phyloP scores from a whole-genome alignment of 768 basidiomycete species.

The Mycena vitilis region DNA sequence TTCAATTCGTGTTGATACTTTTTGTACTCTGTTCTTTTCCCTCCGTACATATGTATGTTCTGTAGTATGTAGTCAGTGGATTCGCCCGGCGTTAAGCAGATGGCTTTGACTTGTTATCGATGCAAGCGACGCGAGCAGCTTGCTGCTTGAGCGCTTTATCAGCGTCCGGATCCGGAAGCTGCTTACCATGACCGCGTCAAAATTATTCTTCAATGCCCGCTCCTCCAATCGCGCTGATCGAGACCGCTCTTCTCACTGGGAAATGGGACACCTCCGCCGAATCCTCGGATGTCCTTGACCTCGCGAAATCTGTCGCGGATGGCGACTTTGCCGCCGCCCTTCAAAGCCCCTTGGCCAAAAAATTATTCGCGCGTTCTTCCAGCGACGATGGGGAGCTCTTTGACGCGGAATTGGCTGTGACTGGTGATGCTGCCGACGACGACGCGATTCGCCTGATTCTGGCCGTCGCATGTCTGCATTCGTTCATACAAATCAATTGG shows the following conservation, averaged over 20 bases:
- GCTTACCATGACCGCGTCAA: not conserved
- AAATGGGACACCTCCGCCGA: constrained; percentile 48
- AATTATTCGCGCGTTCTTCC: constrained; percentile 50
- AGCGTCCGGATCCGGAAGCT: not conserved
- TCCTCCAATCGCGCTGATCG: constrained; percentile 45
- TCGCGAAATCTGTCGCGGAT: constrained; percentile 68
- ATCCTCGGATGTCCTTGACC: constrained; percentile 41
- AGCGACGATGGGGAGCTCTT: constrained; percentile 51
- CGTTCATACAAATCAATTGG: constrained; percentile 96
- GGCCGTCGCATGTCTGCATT: constrained; percentile 85
- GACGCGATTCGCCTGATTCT: constrained; percentile 72
- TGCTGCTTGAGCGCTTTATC: too few species aligned
- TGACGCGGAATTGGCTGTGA: constrained; percentile 36
- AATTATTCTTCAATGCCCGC: not conserved
- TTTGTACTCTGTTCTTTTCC: not conserved
- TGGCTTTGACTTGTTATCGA: too few species aligned
- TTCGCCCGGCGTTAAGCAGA: not conserved
- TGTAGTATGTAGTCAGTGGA: constrained; percentile 26
- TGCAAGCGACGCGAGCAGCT: too few species aligned
- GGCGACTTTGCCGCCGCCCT: constrained; percentile 69
- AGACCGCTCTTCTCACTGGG: constrained; percentile 70
- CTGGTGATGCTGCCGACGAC: constrained; percentile 50
- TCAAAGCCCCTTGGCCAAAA: constrained; percentile 56
- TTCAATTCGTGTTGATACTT: constrained; percentile 24
- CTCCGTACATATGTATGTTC: constrained; percentile 1